Conservation (phyloP, 108 stramenopile genomes). For the Parietichytrium sp. region DNA sequence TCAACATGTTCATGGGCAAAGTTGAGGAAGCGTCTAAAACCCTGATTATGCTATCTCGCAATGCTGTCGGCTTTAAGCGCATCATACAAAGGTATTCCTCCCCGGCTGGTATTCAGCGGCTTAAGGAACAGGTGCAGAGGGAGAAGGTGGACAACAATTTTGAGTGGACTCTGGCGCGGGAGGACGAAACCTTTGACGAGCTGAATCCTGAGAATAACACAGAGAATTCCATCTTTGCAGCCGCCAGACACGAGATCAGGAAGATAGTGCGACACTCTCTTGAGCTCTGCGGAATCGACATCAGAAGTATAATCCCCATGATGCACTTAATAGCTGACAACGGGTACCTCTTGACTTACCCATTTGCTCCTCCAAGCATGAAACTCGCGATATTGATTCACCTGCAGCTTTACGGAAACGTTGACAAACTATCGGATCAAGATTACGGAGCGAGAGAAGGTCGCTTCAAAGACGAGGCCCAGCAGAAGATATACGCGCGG, state of each 20-base stretch:
- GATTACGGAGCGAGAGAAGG: conserved; percentile 7
- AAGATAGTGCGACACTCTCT: background rate
- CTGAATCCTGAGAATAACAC: background rate
- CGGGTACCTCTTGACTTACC: background rate
- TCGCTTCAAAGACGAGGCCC: background rate
- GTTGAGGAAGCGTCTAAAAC: background rate
- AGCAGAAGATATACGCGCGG: background rate
- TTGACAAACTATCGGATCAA: background rate
- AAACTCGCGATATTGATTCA: background rate
- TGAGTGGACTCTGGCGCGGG: background rate
- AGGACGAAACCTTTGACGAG: conserved; percentile 2
- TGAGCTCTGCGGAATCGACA: no score
- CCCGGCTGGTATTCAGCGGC: background rate
- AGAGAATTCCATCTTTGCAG: background rate
- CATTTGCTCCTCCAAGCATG: background rate
- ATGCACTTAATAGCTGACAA: background rate
- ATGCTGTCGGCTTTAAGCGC: background rate
- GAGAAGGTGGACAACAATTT: background rate
- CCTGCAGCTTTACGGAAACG: background rate
- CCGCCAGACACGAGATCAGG: background rate
- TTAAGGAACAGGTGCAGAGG: background rate
- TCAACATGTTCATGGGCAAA: background rate
- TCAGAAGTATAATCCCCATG: no score
- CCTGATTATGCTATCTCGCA: background rate
- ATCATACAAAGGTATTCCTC: background rate